Evolutionary conservation across 2,329 filamentous ascomycete genomes (phyloP).

Genomic region (Cephalotrichum gorgonifer): DNA sequence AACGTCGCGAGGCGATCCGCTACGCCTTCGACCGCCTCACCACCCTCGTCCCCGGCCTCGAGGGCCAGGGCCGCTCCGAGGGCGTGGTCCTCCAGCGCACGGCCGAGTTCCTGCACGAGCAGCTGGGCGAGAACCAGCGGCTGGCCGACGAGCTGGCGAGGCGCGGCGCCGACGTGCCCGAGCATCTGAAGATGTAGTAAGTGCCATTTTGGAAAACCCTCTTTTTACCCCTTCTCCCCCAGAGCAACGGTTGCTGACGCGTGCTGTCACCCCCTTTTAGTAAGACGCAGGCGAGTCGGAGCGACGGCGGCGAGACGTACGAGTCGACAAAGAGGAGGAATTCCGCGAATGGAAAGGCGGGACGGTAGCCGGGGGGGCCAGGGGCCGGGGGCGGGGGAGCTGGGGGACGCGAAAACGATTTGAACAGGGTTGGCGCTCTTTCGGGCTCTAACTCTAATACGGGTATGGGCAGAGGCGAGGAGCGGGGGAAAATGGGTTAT

Average conservation of each 20-base stretch:
- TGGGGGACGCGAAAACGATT: neutral
- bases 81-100: slow-evolving; percentile 69
- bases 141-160: slow-evolving; percentile 50
- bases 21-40: slow-evolving; percentile 76
- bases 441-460: too few species aligned
- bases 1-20: slow-evolving; percentile 54
- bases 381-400: neutral
- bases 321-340: neutral
- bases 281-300: neutral
- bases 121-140: slow-evolving; percentile 46
- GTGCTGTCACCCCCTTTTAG: neutral
- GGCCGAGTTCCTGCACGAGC: slow-evolving; percentile 52
- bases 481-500: too few species aligned
- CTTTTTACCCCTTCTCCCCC: neutral
- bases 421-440: too few species aligned
- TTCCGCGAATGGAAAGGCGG: neutral
- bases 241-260: neutral
- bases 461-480: too few species aligned
- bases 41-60: slow-evolving; percentile 68
- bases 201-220: neutral
- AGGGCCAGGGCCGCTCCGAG: slow-evolving; percentile 77
- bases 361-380: neutral
- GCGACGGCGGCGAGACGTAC: neutral
- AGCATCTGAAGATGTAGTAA: slow-evolving; percentile 4
- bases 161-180: slow-evolving; percentile 41